A percentile compares a stretch with the other conserved stretches of the same genome.
These are phyloP conservation scores for Coniochaeta sp. DNA, from an alignment of 2,329 filamentous ascomycete species.

Conservation along the genomic window DNA sequence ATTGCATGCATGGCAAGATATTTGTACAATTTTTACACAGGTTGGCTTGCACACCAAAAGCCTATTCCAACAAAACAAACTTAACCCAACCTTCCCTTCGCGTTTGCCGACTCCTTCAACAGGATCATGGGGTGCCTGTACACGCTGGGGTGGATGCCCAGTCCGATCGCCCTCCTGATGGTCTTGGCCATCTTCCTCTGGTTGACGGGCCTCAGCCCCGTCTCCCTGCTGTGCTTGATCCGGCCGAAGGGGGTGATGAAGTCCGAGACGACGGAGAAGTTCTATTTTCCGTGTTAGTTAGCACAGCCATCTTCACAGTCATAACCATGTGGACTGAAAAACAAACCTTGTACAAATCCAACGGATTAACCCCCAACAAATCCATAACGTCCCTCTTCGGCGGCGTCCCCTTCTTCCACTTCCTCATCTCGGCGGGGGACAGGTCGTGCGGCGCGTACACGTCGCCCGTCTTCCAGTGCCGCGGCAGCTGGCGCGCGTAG, in stretches of 20 bases:
- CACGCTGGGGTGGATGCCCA: conserved; percentile 87
- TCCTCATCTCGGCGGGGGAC: conserved; percentile 67
- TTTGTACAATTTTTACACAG: conserved; percentile 5
- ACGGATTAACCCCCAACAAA: conserved; percentile 68
- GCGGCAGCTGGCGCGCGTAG: conserved; percentile 57
- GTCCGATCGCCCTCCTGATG: conserved; percentile 77
- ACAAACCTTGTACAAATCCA: conserved; percentile 77
- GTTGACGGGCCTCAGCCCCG: conserved; percentile 79
- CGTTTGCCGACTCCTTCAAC: conserved; percentile 7
- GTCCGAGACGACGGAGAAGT: conserved; percentile 86
- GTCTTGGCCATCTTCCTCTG: conserved; percentile 92
- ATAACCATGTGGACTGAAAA: not conserved
- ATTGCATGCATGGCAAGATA: not conserved
- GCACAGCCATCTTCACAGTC: not conserved
- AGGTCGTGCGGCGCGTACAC: conserved; percentile 89
- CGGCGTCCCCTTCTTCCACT: conserved; percentile 65
- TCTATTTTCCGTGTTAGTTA: conserved; percentile 50
- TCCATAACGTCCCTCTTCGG: conserved; percentile 69
- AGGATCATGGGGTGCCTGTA: conserved; percentile 83
- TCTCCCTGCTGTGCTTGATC: conserved; percentile 70
- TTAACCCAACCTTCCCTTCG: not conserved
- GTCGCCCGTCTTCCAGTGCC: conserved; percentile 71
- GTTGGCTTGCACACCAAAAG: too few relatives aligned
- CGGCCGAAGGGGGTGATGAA: conserved; percentile 80
- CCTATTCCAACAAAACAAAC: too few relatives aligned